These are phyloP conservation scores for Sherardia arvensis DNA, from an alignment of 257 asterid species.

Conservation along the genomic window DNA sequence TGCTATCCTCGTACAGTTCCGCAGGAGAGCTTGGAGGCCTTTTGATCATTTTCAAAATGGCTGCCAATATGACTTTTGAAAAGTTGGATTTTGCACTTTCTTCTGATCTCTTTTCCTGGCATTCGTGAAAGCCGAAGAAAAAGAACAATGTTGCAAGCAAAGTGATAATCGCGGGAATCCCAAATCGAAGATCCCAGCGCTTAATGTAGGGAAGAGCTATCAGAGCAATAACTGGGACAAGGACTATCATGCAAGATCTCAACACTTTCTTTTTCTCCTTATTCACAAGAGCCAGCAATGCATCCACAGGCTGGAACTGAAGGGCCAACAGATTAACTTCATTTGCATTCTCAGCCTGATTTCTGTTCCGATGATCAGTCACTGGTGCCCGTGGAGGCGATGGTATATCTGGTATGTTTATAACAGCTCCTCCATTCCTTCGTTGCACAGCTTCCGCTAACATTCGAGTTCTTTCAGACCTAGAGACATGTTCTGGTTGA, in stretches of 20 bases:
- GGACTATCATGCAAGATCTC: background rate
- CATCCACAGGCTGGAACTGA: conserved; percentile 16
- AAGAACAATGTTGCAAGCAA: conserved; percentile 28
- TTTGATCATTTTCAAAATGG: conserved; percentile 18
- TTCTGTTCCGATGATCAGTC: background rate
- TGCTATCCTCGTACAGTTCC: conserved; percentile 8
- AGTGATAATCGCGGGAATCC: conserved; percentile 41
- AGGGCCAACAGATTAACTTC: background rate
- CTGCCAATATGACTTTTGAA: conserved; percentile 40
- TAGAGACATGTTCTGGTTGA: background rate
- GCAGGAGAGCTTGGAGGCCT: conserved; percentile 12
- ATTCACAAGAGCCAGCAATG: background rate
- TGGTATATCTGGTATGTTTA: background rate
- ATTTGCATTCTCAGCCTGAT: background rate
- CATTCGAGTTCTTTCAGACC: background rate
- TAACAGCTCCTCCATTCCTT: background rate
- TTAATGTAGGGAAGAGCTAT: conserved; percentile 43
- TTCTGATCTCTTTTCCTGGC: conserved; percentile 10
- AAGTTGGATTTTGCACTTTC: conserved; percentile 32
- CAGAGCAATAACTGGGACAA: conserved; percentile 24
- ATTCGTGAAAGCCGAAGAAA: conserved; percentile 17
- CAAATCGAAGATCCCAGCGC: conserved; percentile 43
- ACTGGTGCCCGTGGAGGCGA: background rate
- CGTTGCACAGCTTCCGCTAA: background rate
- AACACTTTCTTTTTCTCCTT: background rate